phyloP scores from a whole-genome alignment of 129 eudicot genomes.

The Saussurea involucrata region DNA sequence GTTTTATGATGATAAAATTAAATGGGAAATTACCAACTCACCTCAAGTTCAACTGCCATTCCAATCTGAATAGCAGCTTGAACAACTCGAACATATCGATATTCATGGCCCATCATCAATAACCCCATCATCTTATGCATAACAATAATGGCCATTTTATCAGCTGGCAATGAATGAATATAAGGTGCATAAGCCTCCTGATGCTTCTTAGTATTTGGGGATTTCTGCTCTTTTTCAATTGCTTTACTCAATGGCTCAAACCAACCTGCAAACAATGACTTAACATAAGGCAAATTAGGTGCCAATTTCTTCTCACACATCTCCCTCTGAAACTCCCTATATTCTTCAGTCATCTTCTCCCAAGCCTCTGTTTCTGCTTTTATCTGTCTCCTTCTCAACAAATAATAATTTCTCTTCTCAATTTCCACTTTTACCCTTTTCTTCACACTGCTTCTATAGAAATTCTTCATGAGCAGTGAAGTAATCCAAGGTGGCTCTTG shows the following conservation, averaged over 20 bases:
- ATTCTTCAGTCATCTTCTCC: slow-evolving; percentile 85
- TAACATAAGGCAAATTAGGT: slow-evolving; percentile 82
- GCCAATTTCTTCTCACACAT: slow-evolving; percentile 94
- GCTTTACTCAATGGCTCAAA: slow-evolving; percentile 87
- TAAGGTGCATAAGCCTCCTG: slow-evolving; percentile 55
- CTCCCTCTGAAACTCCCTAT: slow-evolving; percentile 69
- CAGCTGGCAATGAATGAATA: slow-evolving; percentile 73
- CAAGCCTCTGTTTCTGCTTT: slow-evolving; percentile 94
- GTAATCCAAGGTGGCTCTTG: slow-evolving; percentile 90
- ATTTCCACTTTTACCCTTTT: slow-evolving; percentile 42
- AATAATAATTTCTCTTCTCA: slow-evolving; percentile 61
- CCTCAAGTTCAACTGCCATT: slow-evolving; percentile 84
- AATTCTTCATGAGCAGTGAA: slow-evolving; percentile 47
- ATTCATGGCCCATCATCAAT: slow-evolving; percentile 72
- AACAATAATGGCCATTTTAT: slow-evolving; percentile 88
- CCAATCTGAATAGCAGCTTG: slow-evolving; percentile 90
- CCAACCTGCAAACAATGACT: slow-evolving; percentile 85
- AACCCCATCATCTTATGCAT: slow-evolving; percentile 95
- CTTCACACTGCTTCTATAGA: slow-evolving; percentile 34
- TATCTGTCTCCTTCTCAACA: slow-evolving; percentile 70
- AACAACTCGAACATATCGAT: slow-evolving; percentile 60
- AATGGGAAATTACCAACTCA: slow-evolving; percentile 30
- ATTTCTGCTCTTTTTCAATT: slow-evolving; percentile 62
- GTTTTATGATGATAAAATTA: background rate
- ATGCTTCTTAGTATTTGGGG: slow-evolving; percentile 37